Evolutionary conservation across 371 early-diverging fungal species (phyloP).

Genomic region (Circinella minor): DNA sequence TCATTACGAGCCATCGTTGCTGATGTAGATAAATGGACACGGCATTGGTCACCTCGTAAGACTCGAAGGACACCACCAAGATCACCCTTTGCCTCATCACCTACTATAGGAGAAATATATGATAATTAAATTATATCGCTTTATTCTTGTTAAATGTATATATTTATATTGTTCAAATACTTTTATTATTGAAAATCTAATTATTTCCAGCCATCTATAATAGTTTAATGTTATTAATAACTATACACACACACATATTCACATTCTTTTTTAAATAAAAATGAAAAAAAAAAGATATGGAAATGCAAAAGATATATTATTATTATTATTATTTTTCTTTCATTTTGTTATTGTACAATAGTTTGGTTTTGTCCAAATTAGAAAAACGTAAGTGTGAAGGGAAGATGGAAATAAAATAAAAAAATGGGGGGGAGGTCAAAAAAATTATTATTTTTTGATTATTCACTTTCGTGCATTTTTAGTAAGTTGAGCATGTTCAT

Average conservation of each 20-base stretch:
- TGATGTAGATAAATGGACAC: conserved; percentile 30
- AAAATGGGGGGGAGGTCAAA: background rate
- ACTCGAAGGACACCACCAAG: conserved; percentile 5
- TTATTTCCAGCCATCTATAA: too few species aligned
- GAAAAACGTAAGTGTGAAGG: conserved; percentile 13
- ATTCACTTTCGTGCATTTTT: conserved; percentile 36
- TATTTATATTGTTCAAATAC: too few species aligned
- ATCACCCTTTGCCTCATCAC: background rate
- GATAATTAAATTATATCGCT: too few species aligned
- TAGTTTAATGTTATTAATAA: background rate
- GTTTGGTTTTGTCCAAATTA: background rate
- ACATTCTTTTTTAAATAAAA: background rate
- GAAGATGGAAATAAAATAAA: too few species aligned
- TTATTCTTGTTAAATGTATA: background rate
- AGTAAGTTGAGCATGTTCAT: conserved; percentile 45
- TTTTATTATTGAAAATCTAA: too few species aligned
- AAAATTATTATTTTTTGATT: background rate
- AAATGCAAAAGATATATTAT: background rate
- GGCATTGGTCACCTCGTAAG: conserved; percentile 29
- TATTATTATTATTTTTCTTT: too few species aligned
- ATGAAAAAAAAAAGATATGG: background rate
- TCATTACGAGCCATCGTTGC: conserved; percentile 9
- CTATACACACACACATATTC: background rate
- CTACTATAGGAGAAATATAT: background rate
- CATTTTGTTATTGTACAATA: conserved; percentile 1